Evolutionary conservation across 129 eudicot species (phyloP), one percentile per base, ranked within the genome.

Genomic region (Flaveria brownii): DNA sequence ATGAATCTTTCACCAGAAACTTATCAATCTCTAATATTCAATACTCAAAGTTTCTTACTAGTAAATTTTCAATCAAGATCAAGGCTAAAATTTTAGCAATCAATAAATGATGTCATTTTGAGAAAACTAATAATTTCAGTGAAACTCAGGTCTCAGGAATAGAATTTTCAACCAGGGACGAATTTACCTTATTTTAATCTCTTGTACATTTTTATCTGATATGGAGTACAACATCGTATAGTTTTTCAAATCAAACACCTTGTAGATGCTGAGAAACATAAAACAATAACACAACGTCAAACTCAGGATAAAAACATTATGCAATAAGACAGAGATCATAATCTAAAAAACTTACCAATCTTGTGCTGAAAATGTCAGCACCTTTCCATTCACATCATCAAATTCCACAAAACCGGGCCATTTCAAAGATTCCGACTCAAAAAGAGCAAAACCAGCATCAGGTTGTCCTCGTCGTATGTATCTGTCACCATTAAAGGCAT

Each of bases 401-500:
- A 89, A 92, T 81, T 92, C 98, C 52, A 92, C 98, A 89, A 89
- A 89, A 22, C 98, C 93, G 18, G 98, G 98, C 98, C 98, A 89
- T 83, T 89, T 92, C 76, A 92, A 77, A 33, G 98, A 92, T 83
- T 92, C 98, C 0, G 93, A 86, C 83, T 92, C 97, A 59, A 92
- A 92, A 43, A 92, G 88, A 36, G 93, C 85, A 79, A 87, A 89
- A 45, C 97, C 98, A 15, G 93, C 93, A 87, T 89, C 93, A 28
- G 98, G 98, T 73, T 87, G 84, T 49, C 93, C 96, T 68, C 93
- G 82, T 54, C 85, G 78, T 75, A 92, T 92, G 77, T 87, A 92
- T 78, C 97, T 92, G 70, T 51, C 64, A 23, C 66, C 66, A 64
- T 54, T 77, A 68, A 42, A 20, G 25, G 10, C 59, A 52, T 15